Percentiles rank a stretch among this genome's conserved stretches.
These are phyloP conservation scores for Skeletonema potamos DNA, from an alignment of 108 stramenopile species.

Conservation along the genomic window DNA sequence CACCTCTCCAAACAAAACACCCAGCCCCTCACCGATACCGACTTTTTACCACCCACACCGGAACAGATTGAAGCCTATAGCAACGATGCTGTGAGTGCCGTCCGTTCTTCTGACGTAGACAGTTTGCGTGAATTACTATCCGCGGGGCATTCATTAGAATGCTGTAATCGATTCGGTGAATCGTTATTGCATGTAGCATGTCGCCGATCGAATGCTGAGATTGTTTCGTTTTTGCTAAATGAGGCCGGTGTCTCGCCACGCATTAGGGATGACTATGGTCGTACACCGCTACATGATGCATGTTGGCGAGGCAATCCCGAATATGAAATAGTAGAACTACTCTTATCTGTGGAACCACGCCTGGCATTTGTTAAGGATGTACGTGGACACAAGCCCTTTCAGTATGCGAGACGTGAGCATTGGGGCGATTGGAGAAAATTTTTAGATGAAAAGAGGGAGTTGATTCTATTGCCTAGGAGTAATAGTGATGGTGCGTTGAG, in stretches of 20 bases:
- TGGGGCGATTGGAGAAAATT: conserved; percentile 68
- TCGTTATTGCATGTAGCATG: conserved; percentile 85
- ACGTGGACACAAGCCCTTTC: conserved; percentile 66
- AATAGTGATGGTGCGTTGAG: neutral
- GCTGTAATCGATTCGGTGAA: conserved; percentile 87
- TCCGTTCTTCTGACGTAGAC: conserved; percentile 56
- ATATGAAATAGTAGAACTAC: conserved; percentile 49
- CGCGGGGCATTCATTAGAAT: conserved; percentile 41
- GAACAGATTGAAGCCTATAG: conserved; percentile 70
- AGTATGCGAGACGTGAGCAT: conserved; percentile 71
- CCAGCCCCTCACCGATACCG: conserved; percentile 7
- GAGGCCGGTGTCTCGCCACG: conserved; percentile 51
- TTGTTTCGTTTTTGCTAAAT: conserved; percentile 64
- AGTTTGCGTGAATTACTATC: conserved; percentile 37
- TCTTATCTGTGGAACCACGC: conserved; percentile 60
- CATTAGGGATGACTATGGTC: conserved; percentile 82
- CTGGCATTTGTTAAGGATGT: conserved; percentile 64
- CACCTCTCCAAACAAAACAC: neutral
- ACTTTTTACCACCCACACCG: conserved; percentile 17
- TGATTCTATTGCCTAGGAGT: conserved; percentile 4
- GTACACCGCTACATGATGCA: conserved; percentile 88
- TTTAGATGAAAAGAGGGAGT: conserved; percentile 25
- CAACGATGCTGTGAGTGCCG: conserved; percentile 50
- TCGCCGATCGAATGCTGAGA: conserved; percentile 61
- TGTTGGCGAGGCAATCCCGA: conserved; percentile 80